Percentiles rank a stretch among this genome's conserved stretches.
These are phyloP conservation scores for Brettanomyces anomalus DNA, from an alignment of 805 yeast species.

Conservation along the genomic window DNA sequence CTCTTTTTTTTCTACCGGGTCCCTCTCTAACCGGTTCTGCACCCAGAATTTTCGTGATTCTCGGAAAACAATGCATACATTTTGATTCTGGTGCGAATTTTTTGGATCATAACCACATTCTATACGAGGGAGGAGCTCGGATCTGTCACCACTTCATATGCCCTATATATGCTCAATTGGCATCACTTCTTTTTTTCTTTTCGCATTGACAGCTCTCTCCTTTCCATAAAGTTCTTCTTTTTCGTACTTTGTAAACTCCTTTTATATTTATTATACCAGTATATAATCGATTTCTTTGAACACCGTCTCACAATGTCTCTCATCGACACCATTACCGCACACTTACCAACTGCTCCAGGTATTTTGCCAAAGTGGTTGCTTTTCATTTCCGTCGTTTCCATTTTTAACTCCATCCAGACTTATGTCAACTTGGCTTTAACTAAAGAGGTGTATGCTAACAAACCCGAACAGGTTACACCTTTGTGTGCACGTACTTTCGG, in stretches of 20 bases:
- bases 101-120: too few relatives aligned
- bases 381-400: conserved; percentile 79
- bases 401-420: conserved; percentile 84
- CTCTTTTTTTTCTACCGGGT: too few relatives aligned
- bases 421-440: conserved; percentile 67
- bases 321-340: conserved; percentile 19
- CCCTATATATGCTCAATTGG: not conserved
- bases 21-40: too few relatives aligned
- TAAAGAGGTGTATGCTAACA: conserved; percentile 63
- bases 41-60: too few relatives aligned
- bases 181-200: not conserved
- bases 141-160: too few relatives aligned
- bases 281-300: not conserved
- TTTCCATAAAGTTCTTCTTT: not conserved
- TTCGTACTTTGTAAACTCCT: not conserved
- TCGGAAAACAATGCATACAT: too few relatives aligned
- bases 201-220: not conserved
- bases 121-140: too few relatives aligned
- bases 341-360: conserved; percentile 42
- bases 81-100: too few relatives aligned
- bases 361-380: conserved; percentile 69
- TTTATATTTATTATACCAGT: not conserved
- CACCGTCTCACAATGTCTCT: conserved; percentile 9
- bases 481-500: conserved; percentile 96
- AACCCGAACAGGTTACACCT: conserved; percentile 47